Evolutionary conservation across 805 yeast species (phyloP).

Genomic region (Lipomyces japonicus): DNA sequence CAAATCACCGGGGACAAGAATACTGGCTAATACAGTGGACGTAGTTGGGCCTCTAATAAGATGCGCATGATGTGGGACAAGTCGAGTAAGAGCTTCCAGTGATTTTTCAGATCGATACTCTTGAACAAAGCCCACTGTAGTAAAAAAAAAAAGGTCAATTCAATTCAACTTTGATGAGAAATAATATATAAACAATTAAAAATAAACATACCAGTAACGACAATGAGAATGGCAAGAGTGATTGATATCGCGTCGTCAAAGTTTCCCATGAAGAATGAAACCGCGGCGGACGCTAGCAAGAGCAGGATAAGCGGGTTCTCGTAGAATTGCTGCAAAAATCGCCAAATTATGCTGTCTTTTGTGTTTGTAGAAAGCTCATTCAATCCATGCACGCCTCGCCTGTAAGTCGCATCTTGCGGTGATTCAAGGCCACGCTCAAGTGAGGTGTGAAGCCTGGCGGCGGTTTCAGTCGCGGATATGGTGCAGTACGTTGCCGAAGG

Average conservation of each 20-base stretch:
- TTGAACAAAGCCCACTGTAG: conserved; percentile 85
- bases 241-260: conserved; percentile 93
- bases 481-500: conserved; percentile 66
- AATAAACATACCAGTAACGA: conserved; percentile 53
- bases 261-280: conserved; percentile 91
- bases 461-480: conserved; percentile 62
- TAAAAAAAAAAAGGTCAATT: not conserved
- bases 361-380: conserved; percentile 75
- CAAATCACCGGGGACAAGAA: conserved; percentile 92
- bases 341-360: conserved; percentile 60
- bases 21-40: conserved; percentile 71
- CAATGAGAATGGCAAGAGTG: conserved; percentile 85
- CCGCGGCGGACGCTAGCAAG: conserved; percentile 81
- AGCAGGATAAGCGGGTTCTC: conserved; percentile 88
- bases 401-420: conserved; percentile 62
- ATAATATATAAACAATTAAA: not conserved
- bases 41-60: conserved; percentile 71
- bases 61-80: conserved; percentile 97
- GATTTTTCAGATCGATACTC: conserved; percentile 95
- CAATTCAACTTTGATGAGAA: not conserved
- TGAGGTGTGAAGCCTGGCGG: conserved; percentile 60
- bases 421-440: conserved; percentile 57
- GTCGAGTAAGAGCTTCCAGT: conserved; percentile 81
- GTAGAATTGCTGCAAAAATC: conserved; percentile 75
- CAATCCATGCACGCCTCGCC: conserved; percentile 72